Base-by-base conservation (phyloP, 345 rosid genomes). In the Streptanthus diversifolius region DNA sequence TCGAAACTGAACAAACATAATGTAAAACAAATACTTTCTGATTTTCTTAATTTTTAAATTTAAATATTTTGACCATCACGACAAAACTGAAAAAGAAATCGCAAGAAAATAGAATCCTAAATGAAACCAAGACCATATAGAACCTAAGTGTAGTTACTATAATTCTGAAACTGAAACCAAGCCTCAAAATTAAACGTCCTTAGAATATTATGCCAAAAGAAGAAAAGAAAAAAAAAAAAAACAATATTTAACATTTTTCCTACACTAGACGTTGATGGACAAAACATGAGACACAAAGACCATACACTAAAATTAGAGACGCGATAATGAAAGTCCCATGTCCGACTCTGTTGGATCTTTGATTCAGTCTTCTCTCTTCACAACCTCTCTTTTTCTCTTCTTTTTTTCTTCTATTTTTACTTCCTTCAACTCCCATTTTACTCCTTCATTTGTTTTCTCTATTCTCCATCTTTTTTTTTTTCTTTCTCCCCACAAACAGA, bases 311-410 rank as follows among this genome's bases (percentile, higher is more conserved):
- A 63, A 54, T 44, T 70, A 76, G 75, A 70, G 66, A 62, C 37
- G 29, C 30, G 57, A 68, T 52, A 62, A 15, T 70, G 75, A 64
- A 77, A 63, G 71, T 70, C 71, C 81, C 79, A 70, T 36, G 68
- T 64, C 90, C 93, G 63, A 78, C 80, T 79, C 74, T 24, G 29
- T 56, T 55, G 96, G 91, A 90, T 88, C 93, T 73, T 79, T 68
- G 82, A 80, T 69, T 54, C 70, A 77, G 82, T 82, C 83, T 60
- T 81, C 45, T 73, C 43, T 80, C 66, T 77, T 84, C 81, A 67
- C 71, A 75, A 82, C 85, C 87, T 68, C 65, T 75, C 53, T 41
- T 59, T 78, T n/a, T n/a, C n/a, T 21, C 66, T 60, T 67, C 60
- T 66, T 7, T 29, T 63, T 69, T 63, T 49, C 49, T 33, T 58